A percentile compares a stretch with the other conserved stretches of the same genome.
phyloP scores from a whole-genome alignment of 306 rosid species.

The Parietaria judaica region DNA sequence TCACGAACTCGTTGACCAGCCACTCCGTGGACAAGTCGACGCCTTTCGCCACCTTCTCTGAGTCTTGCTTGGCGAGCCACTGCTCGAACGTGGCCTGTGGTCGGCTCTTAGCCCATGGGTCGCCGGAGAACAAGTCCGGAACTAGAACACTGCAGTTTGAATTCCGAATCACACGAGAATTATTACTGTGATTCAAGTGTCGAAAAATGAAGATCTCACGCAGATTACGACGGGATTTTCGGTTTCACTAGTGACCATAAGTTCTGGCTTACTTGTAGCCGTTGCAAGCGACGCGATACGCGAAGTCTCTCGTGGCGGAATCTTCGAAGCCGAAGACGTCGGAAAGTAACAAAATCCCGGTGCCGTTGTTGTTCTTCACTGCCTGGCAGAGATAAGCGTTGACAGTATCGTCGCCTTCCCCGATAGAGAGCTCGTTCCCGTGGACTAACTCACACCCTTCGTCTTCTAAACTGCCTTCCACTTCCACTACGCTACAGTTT shows the following conservation, averaged over 20 bases:
- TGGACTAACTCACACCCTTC: conserved; percentile 67
- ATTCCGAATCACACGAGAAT: not conserved
- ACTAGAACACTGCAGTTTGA: conserved; percentile 69
- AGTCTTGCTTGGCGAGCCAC: conserved; percentile 43
- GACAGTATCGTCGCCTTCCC: conserved; percentile 40
- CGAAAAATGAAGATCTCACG: not conserved
- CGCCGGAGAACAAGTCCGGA: conserved; percentile 62
- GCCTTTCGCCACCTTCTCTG: conserved; percentile 46
- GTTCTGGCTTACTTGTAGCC: conserved; percentile 54
- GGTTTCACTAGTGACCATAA: not conserved
- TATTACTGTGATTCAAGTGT: not conserved
- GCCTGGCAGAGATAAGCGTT: conserved; percentile 65
- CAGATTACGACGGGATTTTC: not conserved
- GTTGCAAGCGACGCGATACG: conserved; percentile 70
- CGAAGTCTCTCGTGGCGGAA: conserved; percentile 65
- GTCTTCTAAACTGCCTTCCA: conserved; percentile 38
- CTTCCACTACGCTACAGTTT: conserved; percentile 34
- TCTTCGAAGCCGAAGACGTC: conserved; percentile 65
- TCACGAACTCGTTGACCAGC: conserved; percentile 66
- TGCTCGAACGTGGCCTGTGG: conserved; percentile 31
- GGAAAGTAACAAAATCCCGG: conserved; percentile 65
- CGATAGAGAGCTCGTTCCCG: conserved; percentile 65
- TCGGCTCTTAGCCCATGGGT: conserved; percentile 52
- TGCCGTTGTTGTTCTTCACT: conserved; percentile 71
- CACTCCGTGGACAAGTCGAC: conserved; percentile 49